A percentile compares a stretch with the other conserved stretches of the same genome.
These are phyloP conservation scores for Fusarium coffeatum DNA, from an alignment of 2,329 filamentous ascomycete species.

Conservation along the genomic window DNA sequence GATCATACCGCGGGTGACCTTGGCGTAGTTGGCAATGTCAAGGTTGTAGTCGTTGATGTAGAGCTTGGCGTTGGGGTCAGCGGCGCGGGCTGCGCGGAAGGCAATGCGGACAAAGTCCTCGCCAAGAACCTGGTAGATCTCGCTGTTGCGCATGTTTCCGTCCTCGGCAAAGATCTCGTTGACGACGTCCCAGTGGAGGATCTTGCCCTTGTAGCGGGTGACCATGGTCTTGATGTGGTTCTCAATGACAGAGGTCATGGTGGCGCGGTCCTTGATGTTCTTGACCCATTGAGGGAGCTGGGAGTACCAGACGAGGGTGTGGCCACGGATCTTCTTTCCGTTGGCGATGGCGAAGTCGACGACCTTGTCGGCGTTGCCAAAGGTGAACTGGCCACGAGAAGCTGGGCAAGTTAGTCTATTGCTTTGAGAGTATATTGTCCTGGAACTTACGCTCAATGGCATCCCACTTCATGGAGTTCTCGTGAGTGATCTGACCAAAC, in stretches of 20 bases:
- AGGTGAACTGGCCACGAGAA: constrained; percentile 64
- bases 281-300: constrained; percentile 71
- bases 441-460: constrained; percentile 42
- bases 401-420: constrained; percentile 46
- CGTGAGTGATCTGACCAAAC: constrained; percentile 73
- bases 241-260: constrained; percentile 66
- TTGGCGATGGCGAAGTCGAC: constrained; percentile 68
- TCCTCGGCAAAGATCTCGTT: constrained; percentile 75
- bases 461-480: constrained; percentile 80
- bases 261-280: constrained; percentile 62
- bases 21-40: constrained; percentile 68
- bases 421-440: fast-evolving
- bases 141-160: constrained; percentile 67
- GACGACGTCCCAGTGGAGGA: constrained; percentile 66
- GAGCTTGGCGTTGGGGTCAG: constrained; percentile 74
- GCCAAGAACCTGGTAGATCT: constrained; percentile 76
- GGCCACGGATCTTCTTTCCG: constrained; percentile 70
- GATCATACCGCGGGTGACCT: constrained; percentile 67
- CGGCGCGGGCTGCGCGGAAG: constrained; percentile 73
- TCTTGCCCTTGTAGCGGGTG: constrained; percentile 70
- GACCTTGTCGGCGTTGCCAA: constrained; percentile 68
- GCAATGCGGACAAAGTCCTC: constrained; percentile 77
- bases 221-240: constrained; percentile 70
- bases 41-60: constrained; percentile 84
- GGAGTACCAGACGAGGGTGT: constrained; percentile 74